Conservation (phyloP, 2,329 filamentous ascomycete species). For the Byssochlamys sp. region DNA sequence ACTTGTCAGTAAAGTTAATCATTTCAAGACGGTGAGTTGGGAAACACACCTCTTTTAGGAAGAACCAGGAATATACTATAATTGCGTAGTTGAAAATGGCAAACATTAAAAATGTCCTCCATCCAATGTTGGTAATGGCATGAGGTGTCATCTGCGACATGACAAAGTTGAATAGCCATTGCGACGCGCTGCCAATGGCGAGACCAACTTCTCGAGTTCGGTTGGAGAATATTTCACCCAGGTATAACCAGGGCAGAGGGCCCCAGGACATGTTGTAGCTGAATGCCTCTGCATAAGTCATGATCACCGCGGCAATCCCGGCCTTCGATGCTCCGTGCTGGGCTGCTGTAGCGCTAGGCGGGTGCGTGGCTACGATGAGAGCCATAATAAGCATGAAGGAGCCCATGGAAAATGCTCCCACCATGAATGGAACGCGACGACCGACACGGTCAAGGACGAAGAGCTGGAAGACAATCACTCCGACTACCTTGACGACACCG, state of each 20-base stretch:
- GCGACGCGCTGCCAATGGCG: conserved; percentile 24
- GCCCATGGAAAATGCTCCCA: conserved; percentile 43
- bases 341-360: conserved; percentile 25
- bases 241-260: conserved; percentile 27
- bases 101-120: conserved; percentile 44
- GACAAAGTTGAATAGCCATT: conserved; percentile 34
- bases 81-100: conserved; percentile 40
- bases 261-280: conserved; percentile 34
- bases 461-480: conserved; percentile 39
- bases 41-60: conserved; percentile 29
- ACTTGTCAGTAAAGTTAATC: background rate
- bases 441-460: conserved; percentile 44
- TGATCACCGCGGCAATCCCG: conserved; percentile 41
- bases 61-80: conserved; percentile 35
- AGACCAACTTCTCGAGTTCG: conserved; percentile 27
- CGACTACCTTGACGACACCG: conserved; percentile 43
- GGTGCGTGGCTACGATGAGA: conserved; percentile 39
- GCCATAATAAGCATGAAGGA: conserved; percentile 46
- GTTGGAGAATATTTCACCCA: conserved; percentile 29
- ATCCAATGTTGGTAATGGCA: conserved; percentile 39
- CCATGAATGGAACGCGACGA: conserved; percentile 40
- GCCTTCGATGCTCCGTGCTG: conserved; percentile 20
- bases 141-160: conserved; percentile 31
- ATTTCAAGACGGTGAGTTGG: background rate
- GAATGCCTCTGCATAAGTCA: conserved; percentile 43